Evolutionary conservation across 2,329 filamentous ascomycete species (phyloP).

Genomic region (Penicillium sp.): DNA sequence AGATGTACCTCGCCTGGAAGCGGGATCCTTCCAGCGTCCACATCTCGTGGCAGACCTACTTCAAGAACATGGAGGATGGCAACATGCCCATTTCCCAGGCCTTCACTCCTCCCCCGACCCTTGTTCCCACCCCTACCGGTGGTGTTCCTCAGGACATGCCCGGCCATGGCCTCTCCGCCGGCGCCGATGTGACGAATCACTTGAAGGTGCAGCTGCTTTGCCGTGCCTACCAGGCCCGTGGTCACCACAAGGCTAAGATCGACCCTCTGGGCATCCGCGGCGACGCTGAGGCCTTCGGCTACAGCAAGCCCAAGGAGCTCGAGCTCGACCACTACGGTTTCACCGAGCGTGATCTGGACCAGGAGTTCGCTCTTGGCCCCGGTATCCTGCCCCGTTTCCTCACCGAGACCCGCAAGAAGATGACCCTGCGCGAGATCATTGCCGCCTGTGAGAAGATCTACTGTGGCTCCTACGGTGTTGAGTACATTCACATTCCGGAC

Average conservation of each 20-base stretch:
- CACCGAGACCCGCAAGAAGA: slow-evolving; percentile 86
- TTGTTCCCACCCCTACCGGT: slow-evolving; percentile 81
- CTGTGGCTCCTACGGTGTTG: slow-evolving; percentile 94
- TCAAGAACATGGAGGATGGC: slow-evolving; percentile 98
- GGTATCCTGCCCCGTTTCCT: slow-evolving; percentile 95
- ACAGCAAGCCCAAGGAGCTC: slow-evolving; percentile 88
- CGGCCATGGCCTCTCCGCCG: slow-evolving; percentile 70
- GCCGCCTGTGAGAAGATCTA: slow-evolving; percentile 93
- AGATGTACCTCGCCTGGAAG: slow-evolving; percentile 99
- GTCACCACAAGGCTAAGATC: slow-evolving; percentile 97
- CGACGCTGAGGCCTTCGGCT: slow-evolving; percentile 81
- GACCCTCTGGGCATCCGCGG: slow-evolving; percentile 94
- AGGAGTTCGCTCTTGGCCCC: slow-evolving; percentile 88
- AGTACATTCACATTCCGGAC: slow-evolving; percentile 99
- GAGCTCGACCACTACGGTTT: slow-evolving; percentile 94
- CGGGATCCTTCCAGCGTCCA: slow-evolving; percentile 91
- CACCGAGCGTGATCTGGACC: slow-evolving; percentile 89
- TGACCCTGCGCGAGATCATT: slow-evolving; percentile 95
- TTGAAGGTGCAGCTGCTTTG: slow-evolving; percentile 97
- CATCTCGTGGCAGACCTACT: slow-evolving; percentile 98
- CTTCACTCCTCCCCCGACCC: slow-evolving; percentile 92
- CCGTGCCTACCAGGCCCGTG: slow-evolving; percentile 95
- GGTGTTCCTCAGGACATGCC: slow-evolving; percentile 76
- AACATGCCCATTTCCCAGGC: slow-evolving; percentile 98
- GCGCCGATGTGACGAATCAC: slow-evolving; percentile 89